A percentile compares a stretch with the other conserved stretches of the same genome.
Evolutionary conservation across 148 eudicot genomes (phyloP).

Genomic region (Cornus florida): DNA sequence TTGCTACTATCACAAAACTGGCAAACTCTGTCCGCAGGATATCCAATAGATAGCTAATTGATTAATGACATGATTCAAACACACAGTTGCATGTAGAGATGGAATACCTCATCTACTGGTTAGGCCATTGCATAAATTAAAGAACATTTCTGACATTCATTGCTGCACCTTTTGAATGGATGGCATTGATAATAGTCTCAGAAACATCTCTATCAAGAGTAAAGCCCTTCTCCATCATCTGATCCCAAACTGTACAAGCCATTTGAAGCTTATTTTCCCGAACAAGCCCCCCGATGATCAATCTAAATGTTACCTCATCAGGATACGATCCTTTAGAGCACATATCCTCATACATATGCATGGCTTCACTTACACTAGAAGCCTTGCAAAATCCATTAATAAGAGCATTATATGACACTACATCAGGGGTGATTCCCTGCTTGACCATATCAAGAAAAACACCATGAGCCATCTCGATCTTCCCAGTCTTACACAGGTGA

Average conservation of each 20-base stretch:
- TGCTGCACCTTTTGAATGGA: slow-evolving; percentile 41
- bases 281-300: slow-evolving; percentile 67
- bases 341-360: slow-evolving; percentile 71
- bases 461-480: slow-evolving; percentile 50
- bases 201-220: slow-evolving; percentile 76
- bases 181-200: slow-evolving; percentile 54
- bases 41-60: neutral
- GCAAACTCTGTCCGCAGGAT: neutral
- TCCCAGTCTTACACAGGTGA: slow-evolving; percentile 66
- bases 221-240: slow-evolving; percentile 96
- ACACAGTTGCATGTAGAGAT: neutral
- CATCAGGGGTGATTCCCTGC: slow-evolving; percentile 72
- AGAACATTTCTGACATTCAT: slow-evolving; percentile 23
- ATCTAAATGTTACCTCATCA: slow-evolving; percentile 78
- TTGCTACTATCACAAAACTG: neutral
- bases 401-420: slow-evolving; percentile 71
- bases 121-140: neutral
- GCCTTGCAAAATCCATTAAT: slow-evolving; percentile 77
- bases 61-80: neutral
- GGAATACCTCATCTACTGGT: neutral
- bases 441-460: slow-evolving; percentile 69
- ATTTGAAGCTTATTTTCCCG: slow-evolving; percentile 54
- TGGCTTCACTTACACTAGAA: slow-evolving; percentile 61
- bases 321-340: slow-evolving; percentile 54
- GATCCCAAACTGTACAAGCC: slow-evolving; percentile 87